Percentiles rank a stretch among this genome's conserved stretches.
Conservation (phyloP, 2,329 filamentous ascomycete genomes). For the Venturia pyrina region DNA sequence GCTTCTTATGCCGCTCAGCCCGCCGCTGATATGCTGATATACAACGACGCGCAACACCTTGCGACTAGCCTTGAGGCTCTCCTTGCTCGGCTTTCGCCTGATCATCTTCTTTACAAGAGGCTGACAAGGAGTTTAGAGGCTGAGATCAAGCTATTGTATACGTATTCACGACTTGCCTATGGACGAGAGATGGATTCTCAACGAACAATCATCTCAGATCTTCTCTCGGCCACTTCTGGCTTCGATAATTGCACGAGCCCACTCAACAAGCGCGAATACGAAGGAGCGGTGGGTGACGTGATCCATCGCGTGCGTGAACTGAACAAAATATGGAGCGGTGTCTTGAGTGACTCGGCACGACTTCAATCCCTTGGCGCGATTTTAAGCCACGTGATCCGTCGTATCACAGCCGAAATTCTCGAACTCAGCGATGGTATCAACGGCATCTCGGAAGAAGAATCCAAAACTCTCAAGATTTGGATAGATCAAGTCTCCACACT, state of each 20-base stretch:
- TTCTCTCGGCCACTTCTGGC: constrained; percentile 53
- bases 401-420: constrained; percentile 52
- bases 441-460: constrained; percentile 54
- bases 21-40: constrained; percentile 52
- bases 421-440: constrained; percentile 40
- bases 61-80: constrained; percentile 43
- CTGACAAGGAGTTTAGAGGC: constrained; percentile 32
- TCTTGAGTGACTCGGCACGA: constrained; percentile 49
- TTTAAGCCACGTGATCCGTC: constrained; percentile 45
- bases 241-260: constrained; percentile 49
- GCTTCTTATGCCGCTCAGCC: constrained; percentile 58
- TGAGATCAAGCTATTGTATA: constrained; percentile 47
- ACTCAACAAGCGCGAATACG: constrained; percentile 50
- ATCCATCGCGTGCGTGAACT: constrained; percentile 48
- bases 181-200: constrained; percentile 56
- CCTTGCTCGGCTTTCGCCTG: constrained; percentile 33
- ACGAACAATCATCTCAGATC: constrained; percentile 50
- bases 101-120: constrained; percentile 21
- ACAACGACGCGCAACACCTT: constrained; percentile 53
- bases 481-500: constrained; percentile 46
- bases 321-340: constrained; percentile 45
- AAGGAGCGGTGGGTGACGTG: constrained; percentile 47
- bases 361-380: constrained; percentile 53
- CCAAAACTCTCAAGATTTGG: constrained; percentile 46
- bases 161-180: constrained; percentile 51